phyloP scores from a whole-genome alignment of 2,329 filamentous ascomycete genomes.

The Fusarium irregulare region DNA sequence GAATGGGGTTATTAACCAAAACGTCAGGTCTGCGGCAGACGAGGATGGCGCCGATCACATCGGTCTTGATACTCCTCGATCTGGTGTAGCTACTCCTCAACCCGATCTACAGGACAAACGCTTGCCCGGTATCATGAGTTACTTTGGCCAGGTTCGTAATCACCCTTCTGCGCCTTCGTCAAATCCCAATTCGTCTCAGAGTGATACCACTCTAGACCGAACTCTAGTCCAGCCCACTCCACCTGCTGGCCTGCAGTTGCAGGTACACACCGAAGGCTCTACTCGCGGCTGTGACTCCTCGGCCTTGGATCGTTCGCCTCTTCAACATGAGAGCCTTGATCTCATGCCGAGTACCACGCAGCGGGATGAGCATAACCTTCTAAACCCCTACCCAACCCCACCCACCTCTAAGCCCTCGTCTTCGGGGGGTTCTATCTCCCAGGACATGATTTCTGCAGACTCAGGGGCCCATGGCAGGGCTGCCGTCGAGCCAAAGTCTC shows the following conservation, averaged over 20 bases:
- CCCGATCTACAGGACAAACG: conserved; percentile 95
- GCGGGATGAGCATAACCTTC: conserved; percentile 41
- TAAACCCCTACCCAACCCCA: conserved; percentile 66
- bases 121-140: conserved; percentile 94
- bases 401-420: conserved; percentile 63
- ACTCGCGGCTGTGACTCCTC: conserved; percentile 36
- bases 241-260: conserved; percentile 48
- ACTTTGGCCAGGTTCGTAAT: conserved; percentile 99
- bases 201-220: conserved; percentile 41
- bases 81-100: conserved; percentile 90
- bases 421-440: conserved; percentile 48
- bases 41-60: conserved; percentile 81
- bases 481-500: conserved; percentile 37
- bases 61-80: conserved; percentile 87
- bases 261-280: conserved; percentile 44
- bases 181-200: conserved; percentile 56
- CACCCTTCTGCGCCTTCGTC: conserved; percentile 68
- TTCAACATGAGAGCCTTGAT: conserved; percentile 42
- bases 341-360: conserved; percentile 40
- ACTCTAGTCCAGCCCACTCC: conserved; percentile 46
- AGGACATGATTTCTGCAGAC: conserved; percentile 44
- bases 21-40: conserved; percentile 68
- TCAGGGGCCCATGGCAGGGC: conserved; percentile 41
- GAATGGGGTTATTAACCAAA: conserved; percentile 64
- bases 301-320: conserved; percentile 38